Evolutionary conservation across 768 basidiomycete genomes (phyloP), one percentile per base, ranked within the genome.

Genomic region (Hydnomerulius pinastri): DNA sequence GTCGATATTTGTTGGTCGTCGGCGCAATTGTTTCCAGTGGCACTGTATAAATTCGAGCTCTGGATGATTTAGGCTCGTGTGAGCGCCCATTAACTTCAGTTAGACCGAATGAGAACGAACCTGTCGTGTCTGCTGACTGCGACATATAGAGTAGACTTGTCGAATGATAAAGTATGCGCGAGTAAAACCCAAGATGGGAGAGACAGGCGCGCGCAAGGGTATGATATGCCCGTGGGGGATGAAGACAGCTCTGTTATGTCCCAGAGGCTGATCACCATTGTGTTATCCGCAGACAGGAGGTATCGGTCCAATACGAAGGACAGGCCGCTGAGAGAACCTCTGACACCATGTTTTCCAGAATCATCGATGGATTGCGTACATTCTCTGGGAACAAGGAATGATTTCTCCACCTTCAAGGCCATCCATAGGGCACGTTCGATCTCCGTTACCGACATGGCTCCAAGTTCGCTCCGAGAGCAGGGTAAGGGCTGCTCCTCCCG

Each of bases 251-350:
- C 39, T 8, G 43, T 17, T 17, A 49, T 37, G 15, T 58, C 52
- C 60, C 64, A 67, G 23, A 66, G 35, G 13, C 42, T 53, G 15
- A 56, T 38, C 17, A 50, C 35, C 2, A 44, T 20, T 9, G 28
- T 41, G 3, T 15, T 43, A 33, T 53, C 45, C 39, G 48, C 63
- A 7, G 55, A 53, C 20, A 67, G 52, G 4, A 65, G 25, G 32
- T 67, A 58, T 2, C 50, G 50, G 36, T 60, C 60, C 3, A 53
- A 51, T n/a, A 66, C 33, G 24, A 66, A 65, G 0, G 43, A 17
- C 25, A 65, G 47, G 15, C 41, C 37, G 40, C 43, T 42, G 50
- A 50, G 50, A 11, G 56, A 45, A 43, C 13, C 42, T 4, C 38
- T 35, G 1, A 24, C 28, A 30, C 36, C 18, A 17, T 27, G 4